These are phyloP conservation scores for Wickerhamiella bombiphila DNA, from an alignment of 805 yeast genomes.

Conservation along the genomic window DNA sequence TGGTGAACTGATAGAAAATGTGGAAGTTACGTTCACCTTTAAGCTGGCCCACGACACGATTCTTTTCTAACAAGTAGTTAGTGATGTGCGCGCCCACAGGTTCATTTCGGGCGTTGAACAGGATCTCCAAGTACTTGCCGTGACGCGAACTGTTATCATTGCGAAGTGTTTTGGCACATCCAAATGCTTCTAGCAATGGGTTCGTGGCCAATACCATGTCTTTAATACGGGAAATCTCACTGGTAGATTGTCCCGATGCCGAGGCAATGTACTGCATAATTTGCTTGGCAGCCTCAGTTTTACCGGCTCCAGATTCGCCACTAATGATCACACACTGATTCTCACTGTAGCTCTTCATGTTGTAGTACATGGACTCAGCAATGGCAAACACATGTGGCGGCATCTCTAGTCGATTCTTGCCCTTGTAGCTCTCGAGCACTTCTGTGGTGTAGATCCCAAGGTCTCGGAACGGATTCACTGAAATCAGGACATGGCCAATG, in stretches of 20 bases:
- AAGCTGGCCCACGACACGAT: conserved; percentile 92
- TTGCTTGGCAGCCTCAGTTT: conserved; percentile 94
- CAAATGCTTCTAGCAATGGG: conserved; percentile 79
- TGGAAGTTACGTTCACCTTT: conserved; percentile 90
- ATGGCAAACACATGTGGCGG: conserved; percentile 98
- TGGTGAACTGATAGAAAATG: conserved; percentile 89
- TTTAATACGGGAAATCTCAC: conserved; percentile 70
- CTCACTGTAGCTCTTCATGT: conserved; percentile 84
- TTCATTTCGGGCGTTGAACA: conserved; percentile 64
- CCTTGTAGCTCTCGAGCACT: conserved; percentile 60
- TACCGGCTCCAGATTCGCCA: conserved; percentile 97
- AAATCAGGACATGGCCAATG: conserved; percentile 86
- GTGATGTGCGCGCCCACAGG: conserved; percentile 95
- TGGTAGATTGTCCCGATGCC: conserved; percentile 55
- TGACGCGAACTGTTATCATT: conserved; percentile 84
- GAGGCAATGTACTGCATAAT: conserved; percentile 92
- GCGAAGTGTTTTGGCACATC: conserved; percentile 84
- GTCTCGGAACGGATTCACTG: conserved; percentile 93
- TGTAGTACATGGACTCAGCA: conserved; percentile 93
- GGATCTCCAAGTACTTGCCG: conserved; percentile 86
- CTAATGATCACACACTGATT: conserved; percentile 95
- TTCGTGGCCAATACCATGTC: conserved; percentile 97
- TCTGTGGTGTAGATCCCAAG: conserved; percentile 85
- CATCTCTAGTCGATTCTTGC: conserved; percentile 86
- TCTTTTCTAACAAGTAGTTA: conserved; percentile 84